Conservation (phyloP, 352 stramenopile species). For the Phytophthora ohioensis region DNA sequence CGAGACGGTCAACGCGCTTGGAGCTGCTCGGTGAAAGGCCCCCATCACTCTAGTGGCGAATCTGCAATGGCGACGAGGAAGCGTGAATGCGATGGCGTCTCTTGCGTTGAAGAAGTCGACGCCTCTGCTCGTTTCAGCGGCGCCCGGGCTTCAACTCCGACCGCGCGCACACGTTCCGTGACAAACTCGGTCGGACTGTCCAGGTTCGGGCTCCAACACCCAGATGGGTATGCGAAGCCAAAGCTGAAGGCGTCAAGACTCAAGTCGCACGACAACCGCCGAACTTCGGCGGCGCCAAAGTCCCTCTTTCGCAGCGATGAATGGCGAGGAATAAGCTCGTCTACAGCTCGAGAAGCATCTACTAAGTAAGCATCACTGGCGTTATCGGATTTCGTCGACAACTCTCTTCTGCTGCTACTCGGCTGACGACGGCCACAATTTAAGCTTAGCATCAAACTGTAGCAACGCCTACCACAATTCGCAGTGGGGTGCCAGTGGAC, state of each 20-base stretch:
- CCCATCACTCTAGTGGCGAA: constrained; percentile 7
- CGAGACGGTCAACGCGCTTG: background rate
- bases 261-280: constrained; percentile 5
- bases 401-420: no score
- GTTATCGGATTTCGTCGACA: background rate
- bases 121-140: no score
- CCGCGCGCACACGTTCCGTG: constrained; percentile 5
- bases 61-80: constrained; percentile 9
- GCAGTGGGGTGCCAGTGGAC: no score
- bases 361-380: no score
- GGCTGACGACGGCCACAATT: no score
- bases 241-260: constrained; percentile 13
- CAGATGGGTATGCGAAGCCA: constrained; percentile 40
- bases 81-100: background rate
- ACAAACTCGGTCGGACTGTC: constrained; percentile 27
- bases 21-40: background rate
- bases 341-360: background rate
- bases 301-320: constrained; percentile 13
- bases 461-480: no score
- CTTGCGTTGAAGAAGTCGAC: background rate
- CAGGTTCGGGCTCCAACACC: constrained; percentile 6
- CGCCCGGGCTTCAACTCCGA: background rate
- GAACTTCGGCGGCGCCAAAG: background rate
- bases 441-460: no score
- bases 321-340: constrained; percentile 1